Evolutionary conservation across 1,284 basidiomycete species (phyloP), one percentile per base, ranked within the genome.

Genomic region (Ganoderma leucocontextum): DNA sequence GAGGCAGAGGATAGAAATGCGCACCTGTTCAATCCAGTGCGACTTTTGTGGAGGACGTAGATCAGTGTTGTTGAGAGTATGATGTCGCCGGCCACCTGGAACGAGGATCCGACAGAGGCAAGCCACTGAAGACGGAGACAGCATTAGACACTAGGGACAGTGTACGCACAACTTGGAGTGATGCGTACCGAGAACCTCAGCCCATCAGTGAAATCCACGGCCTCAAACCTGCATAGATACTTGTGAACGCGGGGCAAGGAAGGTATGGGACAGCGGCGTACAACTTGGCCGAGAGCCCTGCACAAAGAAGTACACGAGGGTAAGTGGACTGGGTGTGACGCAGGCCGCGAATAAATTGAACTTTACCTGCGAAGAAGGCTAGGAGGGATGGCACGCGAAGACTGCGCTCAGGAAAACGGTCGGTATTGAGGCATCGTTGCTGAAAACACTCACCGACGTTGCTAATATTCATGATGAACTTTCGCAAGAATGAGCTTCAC

Each of bases 51-150:
- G 38, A 67, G 58, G 44, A 67, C 66, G 58, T 63, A 60, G 44
- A 63, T 60, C 38, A 67, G 62, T 3, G 58, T 60, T 0, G 38
- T 19, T 7, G 60, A 63, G 29, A 67, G 59, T 17, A 62, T 67
- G 44, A 67, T 8, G 62, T 67, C 66, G 17, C 66, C 66, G 29
- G 44, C 25, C 66, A 67, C 63, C 39, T 67, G 66, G 1, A 60
- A 44, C 1, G 62, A 62, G 15, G 66, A 63, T 2, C 66, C 66
- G 10, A 60, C 38, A 8, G 44, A 53, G 17, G 62, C 66, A 8
- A 67, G 66, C 66, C 66, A 67, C 66, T 67, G 35, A 42, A 10
- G 29, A 29, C 29, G 2, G 29, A 29, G 29, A 29, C 29, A 29
- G 29, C 29, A 29, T 29, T 29, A 29, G 29, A 29, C 29, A 29